Conservation (phyloP, 2,329 filamentous ascomycete species). For the Graphilbum sp. region DNA sequence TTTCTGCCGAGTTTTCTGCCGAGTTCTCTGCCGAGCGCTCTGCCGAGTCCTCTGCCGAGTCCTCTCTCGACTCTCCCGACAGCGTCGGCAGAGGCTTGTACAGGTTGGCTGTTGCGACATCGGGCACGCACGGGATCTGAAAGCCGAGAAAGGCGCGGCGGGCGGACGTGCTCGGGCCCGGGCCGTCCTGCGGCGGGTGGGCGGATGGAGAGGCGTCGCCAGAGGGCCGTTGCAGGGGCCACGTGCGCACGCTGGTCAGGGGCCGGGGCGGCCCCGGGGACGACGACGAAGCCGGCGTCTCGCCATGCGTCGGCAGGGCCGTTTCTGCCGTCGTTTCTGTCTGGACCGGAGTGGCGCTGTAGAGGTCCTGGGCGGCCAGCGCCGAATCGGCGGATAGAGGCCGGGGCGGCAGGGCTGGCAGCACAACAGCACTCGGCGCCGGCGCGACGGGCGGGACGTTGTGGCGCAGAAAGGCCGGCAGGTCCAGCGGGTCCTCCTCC, state of each 20-base stretch:
- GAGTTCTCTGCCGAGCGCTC: no score
- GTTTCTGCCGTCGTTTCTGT: no score
- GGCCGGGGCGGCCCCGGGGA: no score
- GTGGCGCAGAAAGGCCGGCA: constrained; percentile 39
- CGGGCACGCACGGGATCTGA: constrained; percentile 23
- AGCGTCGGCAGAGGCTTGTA: constrained; percentile 9
- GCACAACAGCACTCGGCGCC: no score
- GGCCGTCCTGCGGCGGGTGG: neutral
- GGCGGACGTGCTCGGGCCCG: constrained; percentile 1
- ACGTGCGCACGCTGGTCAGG: constrained; percentile 6
- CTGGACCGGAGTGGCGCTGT: constrained; percentile 7
- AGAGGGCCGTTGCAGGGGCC: constrained; percentile 7
- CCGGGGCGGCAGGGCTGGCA: no score
- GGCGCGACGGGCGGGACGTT: constrained; percentile 12
- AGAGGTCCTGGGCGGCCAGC: constrained; percentile 3
- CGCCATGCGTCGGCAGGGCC: no score
- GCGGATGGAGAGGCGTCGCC: neutral
- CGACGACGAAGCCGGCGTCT: no score
- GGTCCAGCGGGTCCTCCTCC: constrained; percentile 41
- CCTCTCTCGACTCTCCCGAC: no score
- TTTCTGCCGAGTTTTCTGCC: no score
- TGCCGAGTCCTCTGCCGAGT: no score
- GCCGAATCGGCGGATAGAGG: neutral
- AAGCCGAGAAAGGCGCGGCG: constrained; percentile 20
- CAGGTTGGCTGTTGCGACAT: constrained; percentile 15